Percentiles rank a stretch among this genome's conserved stretches.
Evolutionary conservation across 495 filamentous ascomycete species (phyloP).

Genomic region (Aspergillus incahuasiensis): DNA sequence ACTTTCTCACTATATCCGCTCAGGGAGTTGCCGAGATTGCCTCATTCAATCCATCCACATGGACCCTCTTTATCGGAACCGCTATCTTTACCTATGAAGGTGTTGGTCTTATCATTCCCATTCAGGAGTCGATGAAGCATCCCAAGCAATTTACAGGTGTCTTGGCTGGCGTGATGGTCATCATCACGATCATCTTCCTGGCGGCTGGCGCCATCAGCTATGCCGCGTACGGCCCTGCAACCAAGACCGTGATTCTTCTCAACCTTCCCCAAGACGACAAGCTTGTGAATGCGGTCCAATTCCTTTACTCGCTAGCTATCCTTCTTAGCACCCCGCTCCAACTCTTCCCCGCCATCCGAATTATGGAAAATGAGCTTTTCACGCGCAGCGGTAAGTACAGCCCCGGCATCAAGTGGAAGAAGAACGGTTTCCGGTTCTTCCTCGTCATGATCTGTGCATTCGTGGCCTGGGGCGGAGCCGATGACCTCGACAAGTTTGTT

Average conservation of each 20-base stretch:
- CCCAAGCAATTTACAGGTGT: constrained; percentile 85
- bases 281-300: constrained; percentile 91
- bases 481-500: constrained; percentile 95
- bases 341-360: constrained; percentile 92
- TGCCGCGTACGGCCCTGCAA: constrained; percentile 89
- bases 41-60: constrained; percentile 78
- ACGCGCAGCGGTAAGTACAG: constrained; percentile 91
- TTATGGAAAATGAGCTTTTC: constrained; percentile 64
- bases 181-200: constrained; percentile 87
- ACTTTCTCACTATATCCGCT: constrained; percentile 73
- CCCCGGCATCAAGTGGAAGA: constrained; percentile 95
- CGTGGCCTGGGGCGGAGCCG: constrained; percentile 87
- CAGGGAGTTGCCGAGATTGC: constrained; percentile 78
- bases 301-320: constrained; percentile 92
- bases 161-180: constrained; percentile 83
- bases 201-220: constrained; percentile 91
- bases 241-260: constrained; percentile 91
- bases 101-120: constrained; percentile 96
- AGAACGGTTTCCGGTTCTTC: constrained; percentile 92
- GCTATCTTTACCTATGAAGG: constrained; percentile 99
- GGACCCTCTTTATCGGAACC: constrained; percentile 97
- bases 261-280: constrained; percentile 95
- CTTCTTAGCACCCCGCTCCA: constrained; percentile 86
- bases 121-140: constrained; percentile 92
- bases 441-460: constrained; percentile 79